Evolutionary conservation across 257 asterid genomes (phyloP).

Genomic region (Haberlea rhodopensis): DNA sequence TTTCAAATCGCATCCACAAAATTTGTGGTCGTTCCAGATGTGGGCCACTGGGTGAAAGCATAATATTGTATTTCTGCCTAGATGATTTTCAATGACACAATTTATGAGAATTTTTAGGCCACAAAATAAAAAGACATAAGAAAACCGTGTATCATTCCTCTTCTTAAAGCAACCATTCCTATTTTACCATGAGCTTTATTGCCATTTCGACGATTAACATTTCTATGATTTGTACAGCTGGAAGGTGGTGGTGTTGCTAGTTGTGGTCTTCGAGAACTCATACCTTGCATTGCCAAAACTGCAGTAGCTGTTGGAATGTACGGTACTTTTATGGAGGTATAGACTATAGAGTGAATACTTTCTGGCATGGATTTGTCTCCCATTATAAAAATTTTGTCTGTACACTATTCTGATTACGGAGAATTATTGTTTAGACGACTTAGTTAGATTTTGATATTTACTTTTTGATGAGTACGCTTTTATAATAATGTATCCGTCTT

Average conservation of each 20-base stretch:
- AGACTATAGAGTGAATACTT: conserved; percentile 19
- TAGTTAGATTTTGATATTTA: no score
- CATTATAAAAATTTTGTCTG: no score
- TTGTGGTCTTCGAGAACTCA: conserved; percentile 94
- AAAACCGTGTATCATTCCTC: background rate
- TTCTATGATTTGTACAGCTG: conserved; percentile 45
- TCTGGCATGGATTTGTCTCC: no score
- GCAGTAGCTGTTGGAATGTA: conserved; percentile 95
- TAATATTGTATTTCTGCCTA: conserved; percentile 1
- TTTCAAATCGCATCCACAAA: background rate
- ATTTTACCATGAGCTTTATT: conserved; percentile 1
- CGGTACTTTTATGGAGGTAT: conserved; percentile 99
- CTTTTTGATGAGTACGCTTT: no score
- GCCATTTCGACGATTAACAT: conserved; percentile 7
- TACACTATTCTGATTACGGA: no score
- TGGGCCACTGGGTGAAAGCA: conserved; percentile 5
- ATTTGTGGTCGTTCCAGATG: conserved; percentile 1
- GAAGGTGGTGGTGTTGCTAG: conserved; percentile 99
- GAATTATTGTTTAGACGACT: no score
- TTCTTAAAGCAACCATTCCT: background rate
- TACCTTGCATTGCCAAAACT: conserved; percentile 93
- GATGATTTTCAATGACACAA: background rate
- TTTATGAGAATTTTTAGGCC: background rate
- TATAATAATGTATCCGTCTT: conserved; percentile 22
- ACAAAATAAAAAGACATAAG: background rate